Base-by-base conservation (phyloP, 176 grass and related monocot genomes). In the Panicum miliaceum region DNA sequence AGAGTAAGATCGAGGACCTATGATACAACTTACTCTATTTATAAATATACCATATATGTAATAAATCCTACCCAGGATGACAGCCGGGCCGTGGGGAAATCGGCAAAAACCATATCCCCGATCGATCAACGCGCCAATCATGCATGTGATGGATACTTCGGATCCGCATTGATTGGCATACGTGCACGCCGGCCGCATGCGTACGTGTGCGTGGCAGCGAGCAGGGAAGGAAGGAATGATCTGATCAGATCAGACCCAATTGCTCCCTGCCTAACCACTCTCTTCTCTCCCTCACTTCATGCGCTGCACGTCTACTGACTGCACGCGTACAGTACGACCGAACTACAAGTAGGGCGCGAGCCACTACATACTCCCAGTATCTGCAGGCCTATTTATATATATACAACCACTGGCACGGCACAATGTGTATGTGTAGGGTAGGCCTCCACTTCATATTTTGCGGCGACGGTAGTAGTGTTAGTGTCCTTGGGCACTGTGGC, bases 71-170 rank as follows among this genome's bases (percentile, higher is more conserved):
- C 16, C 48, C 2, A 15, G 29, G 29, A 32, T 32, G 29, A 7
- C 13, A 16, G 48, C 18, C 13, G 1, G 22, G 6, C 18, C 13
- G 1, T 7, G 6, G 7, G 8, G 38, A 25, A 50, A 72, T 29
- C 71, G 26, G 29, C 29, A 32, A 32, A 32, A 32, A 32, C 2
- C 13, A 58, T 19, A 4, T 3, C 25, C 2, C 7, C 10, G 19
- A 43, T 43, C 75, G 53, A 60, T 26, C 56, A 16, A 61, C n/a
- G 38, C 75, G 54, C 25, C 53, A 77, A 77, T 59, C 74, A 58
- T 76, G 73, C 73, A 76, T 23, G 36, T 0, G 34, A 38, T 38
- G 8, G 8, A 53, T 53, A 53, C 51, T 53, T 53, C 1, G 15
- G 51, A 53, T 53, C 3, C 8, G 35, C 3, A 1, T 38, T 67